These are phyloP conservation scores for Cystofilobasidium ferigula DNA, from an alignment of 768 basidiomycete genomes.

Conservation along the genomic window DNA sequence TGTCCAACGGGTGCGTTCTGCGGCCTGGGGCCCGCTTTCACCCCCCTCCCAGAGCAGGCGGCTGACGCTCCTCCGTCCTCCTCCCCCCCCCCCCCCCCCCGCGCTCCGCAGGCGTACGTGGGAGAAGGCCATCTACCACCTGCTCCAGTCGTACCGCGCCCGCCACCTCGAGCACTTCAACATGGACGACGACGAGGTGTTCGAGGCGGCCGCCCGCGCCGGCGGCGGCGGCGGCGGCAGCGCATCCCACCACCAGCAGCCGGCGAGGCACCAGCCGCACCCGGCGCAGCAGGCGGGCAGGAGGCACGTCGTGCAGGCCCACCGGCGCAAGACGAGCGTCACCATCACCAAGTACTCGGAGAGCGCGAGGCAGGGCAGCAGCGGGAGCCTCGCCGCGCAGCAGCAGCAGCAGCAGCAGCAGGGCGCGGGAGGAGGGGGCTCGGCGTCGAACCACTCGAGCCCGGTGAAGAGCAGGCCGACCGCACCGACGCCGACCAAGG, in stretches of 20 bases:
- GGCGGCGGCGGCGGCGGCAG: neutral
- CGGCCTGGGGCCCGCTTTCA: no score
- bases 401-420: constrained; percentile 15
- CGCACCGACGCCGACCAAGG: constrained; percentile 41
- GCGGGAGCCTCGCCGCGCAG: constrained; percentile 1
- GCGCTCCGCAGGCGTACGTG: constrained; percentile 53
- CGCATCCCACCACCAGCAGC: constrained; percentile 27
- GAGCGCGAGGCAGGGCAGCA: neutral
- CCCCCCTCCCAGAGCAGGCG: no score
- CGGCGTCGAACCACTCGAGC: neutral
- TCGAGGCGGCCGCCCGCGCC: no score
- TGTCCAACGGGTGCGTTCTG: no score
- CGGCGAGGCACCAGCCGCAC: constrained; percentile 12
- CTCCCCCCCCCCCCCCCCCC: neutral
- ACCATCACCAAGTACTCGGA: constrained; percentile 25
- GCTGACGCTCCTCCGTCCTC: neutral
- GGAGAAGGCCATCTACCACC: constrained; percentile 92
- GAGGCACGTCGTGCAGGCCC: constrained; percentile 20
- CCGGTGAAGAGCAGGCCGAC: constrained; percentile 31
- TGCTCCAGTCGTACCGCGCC: constrained; percentile 72
- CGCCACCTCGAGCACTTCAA: constrained; percentile 60
- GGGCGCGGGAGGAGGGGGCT: constrained; percentile 7
- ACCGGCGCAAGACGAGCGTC: constrained; percentile 24
- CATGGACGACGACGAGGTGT: constrained; percentile 48
- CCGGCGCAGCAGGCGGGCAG: constrained; percentile 10